Evolutionary conservation across 2,329 filamentous ascomycete species (phyloP).

Genomic region (Xylariaceae sp.): DNA sequence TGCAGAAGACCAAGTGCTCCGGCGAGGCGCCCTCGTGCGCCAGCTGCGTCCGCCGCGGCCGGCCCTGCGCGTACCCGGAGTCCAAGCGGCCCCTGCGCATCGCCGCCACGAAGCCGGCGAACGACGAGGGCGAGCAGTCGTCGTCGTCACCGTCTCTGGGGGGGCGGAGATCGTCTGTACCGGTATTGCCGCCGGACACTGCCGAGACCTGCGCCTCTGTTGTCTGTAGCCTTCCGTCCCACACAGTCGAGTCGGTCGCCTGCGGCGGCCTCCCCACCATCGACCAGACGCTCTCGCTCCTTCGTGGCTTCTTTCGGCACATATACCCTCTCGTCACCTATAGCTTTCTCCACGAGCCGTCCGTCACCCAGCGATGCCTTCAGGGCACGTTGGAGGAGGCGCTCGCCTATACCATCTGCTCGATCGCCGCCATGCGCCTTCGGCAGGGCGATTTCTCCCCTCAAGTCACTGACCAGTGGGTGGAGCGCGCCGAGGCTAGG

Average conservation of each 20-base stretch:
- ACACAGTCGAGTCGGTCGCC: no score
- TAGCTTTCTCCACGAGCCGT: constrained; percentile 28
- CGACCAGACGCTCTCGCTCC: no score
- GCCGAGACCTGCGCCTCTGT: no score
- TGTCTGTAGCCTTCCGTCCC: no score
- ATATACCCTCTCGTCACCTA: constrained; percentile 27
- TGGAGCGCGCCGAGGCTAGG: constrained; percentile 23
- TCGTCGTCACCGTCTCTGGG: no score
- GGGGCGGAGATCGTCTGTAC: no score
- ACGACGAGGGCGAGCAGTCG: no score
- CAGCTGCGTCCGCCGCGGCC: background rate
- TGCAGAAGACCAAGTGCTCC: background rate
- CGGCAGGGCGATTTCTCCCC: constrained; percentile 15
- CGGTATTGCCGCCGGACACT: background rate
- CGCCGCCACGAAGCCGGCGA: no score
- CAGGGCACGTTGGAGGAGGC: constrained; percentile 24
- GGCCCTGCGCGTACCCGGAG: background rate
- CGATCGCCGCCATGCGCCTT: constrained; percentile 24
- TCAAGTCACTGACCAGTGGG: constrained; percentile 23
- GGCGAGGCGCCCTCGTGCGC: background rate
- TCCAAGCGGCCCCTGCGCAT: background rate
- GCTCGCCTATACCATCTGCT: constrained; percentile 26
- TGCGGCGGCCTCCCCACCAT: no score
- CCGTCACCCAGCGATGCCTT: constrained; percentile 22
- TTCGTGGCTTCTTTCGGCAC: constrained; percentile 24